Conservation (phyloP, 2,329 filamentous ascomycete species). For the Zymoseptoria ardabiliae region DNA sequence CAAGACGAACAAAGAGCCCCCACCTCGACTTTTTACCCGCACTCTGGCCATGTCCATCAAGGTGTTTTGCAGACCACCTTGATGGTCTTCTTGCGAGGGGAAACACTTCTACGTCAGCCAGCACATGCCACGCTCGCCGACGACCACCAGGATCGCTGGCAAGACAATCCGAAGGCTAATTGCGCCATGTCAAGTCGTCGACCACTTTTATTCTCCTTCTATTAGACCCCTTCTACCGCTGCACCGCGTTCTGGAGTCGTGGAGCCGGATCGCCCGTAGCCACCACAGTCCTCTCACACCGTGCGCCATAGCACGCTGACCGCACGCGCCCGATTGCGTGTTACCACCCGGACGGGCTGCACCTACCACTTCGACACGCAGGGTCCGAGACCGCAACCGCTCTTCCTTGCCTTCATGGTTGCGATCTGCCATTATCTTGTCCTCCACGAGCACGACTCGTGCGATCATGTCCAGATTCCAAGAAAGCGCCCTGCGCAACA, state of each 20-base stretch:
- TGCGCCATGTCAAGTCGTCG: neutral
- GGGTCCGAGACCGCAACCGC: neutral
- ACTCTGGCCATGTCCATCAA: slow-evolving; percentile 11
- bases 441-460: neutral
- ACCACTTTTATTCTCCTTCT: neutral
- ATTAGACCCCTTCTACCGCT: neutral
- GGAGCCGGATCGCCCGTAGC: neutral
- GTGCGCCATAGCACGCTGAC: neutral
- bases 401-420: neutral
- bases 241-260: neutral
- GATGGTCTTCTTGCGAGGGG: slow-evolving; percentile 2
- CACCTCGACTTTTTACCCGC: neutral
- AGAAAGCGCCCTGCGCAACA: slow-evolving; percentile 18
- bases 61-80: slow-evolving; percentile 12
- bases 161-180: neutral
- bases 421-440: neutral
- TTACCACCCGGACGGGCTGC: neutral
- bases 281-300: neutral
- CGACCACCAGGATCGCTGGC: neutral
- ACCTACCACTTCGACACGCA: neutral
- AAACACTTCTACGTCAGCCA: slow-evolving; percentile 5
- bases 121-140: neutral
- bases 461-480: slow-evolving; percentile 16
- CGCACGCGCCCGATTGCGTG: neutral
- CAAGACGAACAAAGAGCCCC: neutral